Conservation (phyloP, 495 filamentous ascomycete species). For the Hypoxylon lenormandii region DNA sequence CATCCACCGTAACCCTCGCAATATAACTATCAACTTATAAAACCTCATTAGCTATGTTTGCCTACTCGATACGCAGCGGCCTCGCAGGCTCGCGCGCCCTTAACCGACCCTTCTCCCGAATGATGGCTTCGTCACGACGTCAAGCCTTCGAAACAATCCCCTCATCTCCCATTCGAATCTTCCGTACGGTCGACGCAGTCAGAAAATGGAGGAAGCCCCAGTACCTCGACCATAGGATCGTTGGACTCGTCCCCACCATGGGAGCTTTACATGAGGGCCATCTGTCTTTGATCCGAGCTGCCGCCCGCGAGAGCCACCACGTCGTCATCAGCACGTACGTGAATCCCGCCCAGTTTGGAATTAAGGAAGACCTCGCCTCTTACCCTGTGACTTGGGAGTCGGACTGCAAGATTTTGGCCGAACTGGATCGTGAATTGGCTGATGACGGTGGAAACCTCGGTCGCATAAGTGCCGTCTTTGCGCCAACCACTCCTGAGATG, state of each 20-base stretch:
- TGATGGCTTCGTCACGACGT: conserved; percentile 50
- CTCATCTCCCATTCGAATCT: conserved; percentile 73
- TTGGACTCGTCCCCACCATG: conserved; percentile 96
- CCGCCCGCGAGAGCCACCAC: conserved; percentile 82
- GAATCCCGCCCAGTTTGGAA: conserved; percentile 95
- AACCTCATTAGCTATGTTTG: conserved; percentile 45
- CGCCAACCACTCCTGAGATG: conserved; percentile 83
- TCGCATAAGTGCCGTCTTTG: conserved; percentile 82
- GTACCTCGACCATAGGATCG: conserved; percentile 73
- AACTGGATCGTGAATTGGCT: conserved; percentile 78
- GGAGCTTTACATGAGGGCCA: conserved; percentile 94
- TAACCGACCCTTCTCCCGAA: conserved; percentile 40
- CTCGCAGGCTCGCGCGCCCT: conserved; percentile 48
- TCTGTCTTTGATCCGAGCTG: conserved; percentile 84
- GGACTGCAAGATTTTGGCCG: conserved; percentile 74
- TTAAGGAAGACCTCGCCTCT: conserved; percentile 83
- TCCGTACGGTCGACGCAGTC: conserved; percentile 77
- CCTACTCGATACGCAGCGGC: conserved; percentile 41
- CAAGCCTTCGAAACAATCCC: conserved; percentile 58
- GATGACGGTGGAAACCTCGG: conserved; percentile 68
- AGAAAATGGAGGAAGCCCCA: conserved; percentile 78
- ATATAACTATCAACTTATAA: conserved; percentile 7
- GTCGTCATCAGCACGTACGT: conserved; percentile 92
- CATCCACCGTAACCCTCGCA: conserved; percentile 20
- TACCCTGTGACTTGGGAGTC: conserved; percentile 92